phyloP scores from a whole-genome alignment of 192 early-diverging fungal species.

The Coemansia sp. region DNA sequence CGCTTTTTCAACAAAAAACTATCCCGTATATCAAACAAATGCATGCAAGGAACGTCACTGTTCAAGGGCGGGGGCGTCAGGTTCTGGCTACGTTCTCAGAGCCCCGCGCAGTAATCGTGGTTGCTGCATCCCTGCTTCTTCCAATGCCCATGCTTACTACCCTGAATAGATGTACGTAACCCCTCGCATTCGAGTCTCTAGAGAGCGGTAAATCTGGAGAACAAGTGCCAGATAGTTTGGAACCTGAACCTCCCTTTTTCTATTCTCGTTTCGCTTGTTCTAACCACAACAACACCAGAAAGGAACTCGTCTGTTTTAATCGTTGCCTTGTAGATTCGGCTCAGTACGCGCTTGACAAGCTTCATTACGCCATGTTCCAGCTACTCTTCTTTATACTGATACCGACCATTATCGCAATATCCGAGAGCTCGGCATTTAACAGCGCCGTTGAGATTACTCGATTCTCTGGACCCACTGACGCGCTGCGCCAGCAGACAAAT shows the following conservation, averaged over 20 bases:
- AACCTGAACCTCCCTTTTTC: neutral
- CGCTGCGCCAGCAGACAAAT: neutral
- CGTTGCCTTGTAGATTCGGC: slow-evolving; percentile 19
- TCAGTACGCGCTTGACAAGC: slow-evolving; percentile 45
- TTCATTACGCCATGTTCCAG: slow-evolving; percentile 50
- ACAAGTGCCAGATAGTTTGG: too few relatives aligned
- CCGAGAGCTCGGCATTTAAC: slow-evolving; percentile 7
- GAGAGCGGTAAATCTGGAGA: too few relatives aligned
- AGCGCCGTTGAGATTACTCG: neutral
- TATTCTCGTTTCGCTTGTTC: neutral
- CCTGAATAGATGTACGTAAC: slow-evolving; percentile 37
- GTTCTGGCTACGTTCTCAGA: slow-evolving; percentile 22
- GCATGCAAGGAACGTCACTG: slow-evolving; percentile 4
- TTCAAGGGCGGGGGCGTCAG: slow-evolving; percentile 4
- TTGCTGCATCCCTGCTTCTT: slow-evolving; percentile 25
- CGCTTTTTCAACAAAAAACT: neutral
- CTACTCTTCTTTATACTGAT: slow-evolving; percentile 26
- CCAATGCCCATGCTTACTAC: slow-evolving; percentile 40
- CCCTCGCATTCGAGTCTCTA: too few relatives aligned
- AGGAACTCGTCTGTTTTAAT: too few relatives aligned
- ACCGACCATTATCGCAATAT: slow-evolving; percentile 4
- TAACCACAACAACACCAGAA: neutral
- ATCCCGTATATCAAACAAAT: neutral
- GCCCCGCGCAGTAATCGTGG: slow-evolving; percentile 26
- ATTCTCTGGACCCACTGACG: neutral